Evolutionary conservation across 352 stramenopile species (phyloP).

Genomic region (Phytopythium kandeliae): DNA sequence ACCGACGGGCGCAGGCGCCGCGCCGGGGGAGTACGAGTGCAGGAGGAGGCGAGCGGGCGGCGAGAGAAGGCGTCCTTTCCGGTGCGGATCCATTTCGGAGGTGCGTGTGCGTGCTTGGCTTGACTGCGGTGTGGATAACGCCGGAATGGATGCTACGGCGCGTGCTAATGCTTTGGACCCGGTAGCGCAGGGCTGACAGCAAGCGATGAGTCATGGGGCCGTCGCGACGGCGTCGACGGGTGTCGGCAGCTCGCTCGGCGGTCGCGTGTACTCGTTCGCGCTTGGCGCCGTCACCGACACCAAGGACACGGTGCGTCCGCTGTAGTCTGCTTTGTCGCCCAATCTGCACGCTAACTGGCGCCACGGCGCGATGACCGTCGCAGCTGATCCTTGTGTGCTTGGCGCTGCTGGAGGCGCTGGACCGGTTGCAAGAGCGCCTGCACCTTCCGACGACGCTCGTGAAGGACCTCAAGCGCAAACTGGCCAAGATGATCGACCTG

Average conservation of each 20-base stretch:
- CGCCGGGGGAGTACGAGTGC: background rate
- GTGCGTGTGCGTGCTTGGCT: no score
- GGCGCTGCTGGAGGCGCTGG: slow-evolving; percentile 63
- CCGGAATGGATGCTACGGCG: no score
- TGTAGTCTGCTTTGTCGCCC: no score
- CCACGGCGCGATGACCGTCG: background rate
- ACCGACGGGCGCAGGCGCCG: background rate
- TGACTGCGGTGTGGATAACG: no score
- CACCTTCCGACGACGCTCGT: slow-evolving; percentile 61
- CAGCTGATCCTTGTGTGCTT: slow-evolving; percentile 80
- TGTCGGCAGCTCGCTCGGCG: slow-evolving; percentile 22
- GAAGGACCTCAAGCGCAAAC: slow-evolving; percentile 64
- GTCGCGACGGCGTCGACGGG: slow-evolving; percentile 11
- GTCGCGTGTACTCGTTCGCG: slow-evolving; percentile 50
- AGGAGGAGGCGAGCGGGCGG: no score
- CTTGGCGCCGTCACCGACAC: slow-evolving; percentile 60
- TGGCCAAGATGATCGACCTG: slow-evolving; percentile 57
- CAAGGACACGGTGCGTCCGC: slow-evolving; percentile 52
- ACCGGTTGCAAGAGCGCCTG: slow-evolving; percentile 66
- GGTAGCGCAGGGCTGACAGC: background rate
- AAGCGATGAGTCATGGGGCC: slow-evolving; percentile 22
- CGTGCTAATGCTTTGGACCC: background rate
- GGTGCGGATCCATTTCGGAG: background rate
- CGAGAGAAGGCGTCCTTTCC: background rate
- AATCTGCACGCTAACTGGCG: no score